A percentile compares a stretch with the other conserved stretches of the same genome.
phyloP scores from a whole-genome alignment of 345 rosid species.

The Psidium guajava region DNA sequence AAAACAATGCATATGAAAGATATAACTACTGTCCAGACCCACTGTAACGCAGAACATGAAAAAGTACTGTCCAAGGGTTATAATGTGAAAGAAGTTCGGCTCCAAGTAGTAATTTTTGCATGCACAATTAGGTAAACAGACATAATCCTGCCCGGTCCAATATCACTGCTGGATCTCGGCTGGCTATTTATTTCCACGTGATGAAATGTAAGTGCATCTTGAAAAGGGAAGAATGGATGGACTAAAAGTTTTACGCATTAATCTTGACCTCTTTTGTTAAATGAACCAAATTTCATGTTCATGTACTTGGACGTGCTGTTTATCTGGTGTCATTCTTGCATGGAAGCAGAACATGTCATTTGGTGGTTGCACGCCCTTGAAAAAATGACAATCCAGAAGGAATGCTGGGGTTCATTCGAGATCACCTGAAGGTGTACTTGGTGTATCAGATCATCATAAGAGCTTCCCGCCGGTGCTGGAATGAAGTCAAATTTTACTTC shows the following conservation, averaged over 20 bases:
- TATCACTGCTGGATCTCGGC: not conserved
- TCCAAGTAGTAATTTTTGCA: not conserved
- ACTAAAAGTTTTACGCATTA: accelerated
- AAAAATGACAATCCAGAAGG: not conserved
- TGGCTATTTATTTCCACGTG: not conserved
- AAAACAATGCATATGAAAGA: not conserved
- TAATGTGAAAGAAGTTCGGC: not conserved
- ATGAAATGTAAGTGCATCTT: not conserved
- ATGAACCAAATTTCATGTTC: not conserved
- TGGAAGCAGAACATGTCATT: not conserved
- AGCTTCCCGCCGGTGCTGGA: not conserved
- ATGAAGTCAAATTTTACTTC: not conserved
- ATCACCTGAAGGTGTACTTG: not conserved
- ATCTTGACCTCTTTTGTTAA: not conserved
- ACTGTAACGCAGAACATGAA: not conserved
- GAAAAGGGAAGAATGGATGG: not conserved
- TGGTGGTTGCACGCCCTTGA: not conserved
- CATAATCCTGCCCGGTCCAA: not conserved
- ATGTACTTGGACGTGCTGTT: not conserved
- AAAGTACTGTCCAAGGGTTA: not conserved
- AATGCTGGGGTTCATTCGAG: not conserved
- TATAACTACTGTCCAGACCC: too few species aligned
- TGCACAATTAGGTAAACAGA: not conserved
- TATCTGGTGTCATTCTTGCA: not conserved
- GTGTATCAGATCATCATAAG: not conserved